Conservation (phyloP, 768 basidiomycete species). For the Grammothele lineata region DNA sequence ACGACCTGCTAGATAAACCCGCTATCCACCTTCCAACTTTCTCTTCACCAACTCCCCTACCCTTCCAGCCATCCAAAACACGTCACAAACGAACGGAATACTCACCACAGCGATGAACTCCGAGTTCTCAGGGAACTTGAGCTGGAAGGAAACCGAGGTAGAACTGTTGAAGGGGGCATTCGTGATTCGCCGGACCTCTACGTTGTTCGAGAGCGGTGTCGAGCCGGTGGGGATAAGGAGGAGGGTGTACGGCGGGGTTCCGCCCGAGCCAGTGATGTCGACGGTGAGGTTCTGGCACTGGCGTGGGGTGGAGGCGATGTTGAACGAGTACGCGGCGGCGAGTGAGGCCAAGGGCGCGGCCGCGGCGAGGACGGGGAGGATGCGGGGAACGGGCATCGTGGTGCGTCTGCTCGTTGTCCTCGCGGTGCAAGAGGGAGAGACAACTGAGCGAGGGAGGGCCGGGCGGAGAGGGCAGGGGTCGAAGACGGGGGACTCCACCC, state of each 20-base stretch:
- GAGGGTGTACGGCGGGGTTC: constrained; percentile 62
- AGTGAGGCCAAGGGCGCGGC: constrained; percentile 23
- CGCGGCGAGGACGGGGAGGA: constrained; percentile 5
- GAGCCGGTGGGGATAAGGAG: constrained; percentile 67
- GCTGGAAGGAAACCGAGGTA: constrained; percentile 45
- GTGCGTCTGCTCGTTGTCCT: constrained; percentile 1
- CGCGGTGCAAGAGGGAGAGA: too few relatives aligned
- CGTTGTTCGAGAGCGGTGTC: constrained; percentile 52
- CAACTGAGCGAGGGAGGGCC: not conserved
- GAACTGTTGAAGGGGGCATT: constrained; percentile 47
- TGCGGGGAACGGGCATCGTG: constrained; percentile 2
- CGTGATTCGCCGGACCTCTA: constrained; percentile 61
- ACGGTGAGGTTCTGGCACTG: constrained; percentile 68
- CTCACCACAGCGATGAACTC: constrained; percentile 76
- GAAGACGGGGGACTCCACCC: not conserved
- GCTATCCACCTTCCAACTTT: too few relatives aligned
- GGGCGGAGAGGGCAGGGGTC: not conserved
- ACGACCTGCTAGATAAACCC: too few relatives aligned
- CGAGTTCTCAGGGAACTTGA: constrained; percentile 62
- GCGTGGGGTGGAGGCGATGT: constrained; percentile 42
- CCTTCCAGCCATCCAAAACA: too few relatives aligned
- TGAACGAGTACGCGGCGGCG: constrained; percentile 38
- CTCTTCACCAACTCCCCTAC: too few relatives aligned
- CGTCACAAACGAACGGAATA: constrained; percentile 17
- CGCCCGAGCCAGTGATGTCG: constrained; percentile 50